phyloP scores from a whole-genome alignment of 805 yeast species.

The Candida loeiensis region DNA sequence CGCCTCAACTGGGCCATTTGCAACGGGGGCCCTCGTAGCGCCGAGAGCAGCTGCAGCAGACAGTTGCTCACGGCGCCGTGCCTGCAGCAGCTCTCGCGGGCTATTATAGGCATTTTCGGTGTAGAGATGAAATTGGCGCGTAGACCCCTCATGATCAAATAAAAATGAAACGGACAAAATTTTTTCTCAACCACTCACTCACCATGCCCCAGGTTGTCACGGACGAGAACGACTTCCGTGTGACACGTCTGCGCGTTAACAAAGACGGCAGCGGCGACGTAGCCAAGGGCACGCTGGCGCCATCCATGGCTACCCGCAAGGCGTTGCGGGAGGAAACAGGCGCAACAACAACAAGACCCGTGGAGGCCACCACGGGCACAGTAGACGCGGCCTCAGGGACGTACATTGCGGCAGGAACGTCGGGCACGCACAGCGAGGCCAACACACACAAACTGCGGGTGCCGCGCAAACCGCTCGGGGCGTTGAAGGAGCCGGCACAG shows the following conservation, averaged over 20 bases:
- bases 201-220: slow-evolving; percentile 5
- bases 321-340: background rate
- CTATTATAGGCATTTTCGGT: background rate
- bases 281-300: background rate
- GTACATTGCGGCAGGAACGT: background rate
- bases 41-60: background rate
- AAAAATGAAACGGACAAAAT: slow-evolving; percentile 4
- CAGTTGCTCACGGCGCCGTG: background rate
- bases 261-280: slow-evolving; percentile 2
- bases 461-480: slow-evolving; percentile 28
- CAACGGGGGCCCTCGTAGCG: background rate
- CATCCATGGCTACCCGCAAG: no score
- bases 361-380: slow-evolving; percentile 1
- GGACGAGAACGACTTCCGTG: slow-evolving; percentile 5
- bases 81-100: no score
- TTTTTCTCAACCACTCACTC: slow-evolving; percentile 4
- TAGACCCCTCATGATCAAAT: background rate
- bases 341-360: background rate
- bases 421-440: background rate
- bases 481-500: slow-evolving; percentile 30
- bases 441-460: slow-evolving; percentile 18
- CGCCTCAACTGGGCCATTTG: background rate
- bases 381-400: background rate
- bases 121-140: slow-evolving; percentile 1
- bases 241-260: slow-evolving; percentile 4